These are phyloP conservation scores for Didymella lethalis DNA, from an alignment of 2,329 filamentous ascomycete genomes.

Conservation along the genomic window DNA sequence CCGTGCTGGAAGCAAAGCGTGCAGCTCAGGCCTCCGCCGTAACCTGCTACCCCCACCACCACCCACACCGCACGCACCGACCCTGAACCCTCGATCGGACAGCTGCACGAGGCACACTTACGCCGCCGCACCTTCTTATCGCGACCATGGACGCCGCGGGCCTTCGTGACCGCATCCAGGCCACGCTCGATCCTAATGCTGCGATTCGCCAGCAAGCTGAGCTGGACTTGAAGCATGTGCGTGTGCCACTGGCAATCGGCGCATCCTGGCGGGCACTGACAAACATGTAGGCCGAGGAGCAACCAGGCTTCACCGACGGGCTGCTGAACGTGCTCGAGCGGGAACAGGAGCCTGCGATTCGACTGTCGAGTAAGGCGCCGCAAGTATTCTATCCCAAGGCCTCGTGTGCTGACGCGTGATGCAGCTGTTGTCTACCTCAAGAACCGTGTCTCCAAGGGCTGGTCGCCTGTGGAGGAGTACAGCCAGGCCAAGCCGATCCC, in stretches of 20 bases:
- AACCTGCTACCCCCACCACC: constrained; percentile 26
- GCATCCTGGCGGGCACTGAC: constrained; percentile 34
- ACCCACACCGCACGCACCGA: constrained; percentile 33
- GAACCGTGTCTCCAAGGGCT: constrained; percentile 93
- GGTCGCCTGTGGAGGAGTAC: constrained; percentile 79
- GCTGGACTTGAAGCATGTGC: constrained; percentile 81
- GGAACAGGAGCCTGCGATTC: constrained; percentile 84
- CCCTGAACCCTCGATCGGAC: constrained; percentile 19
- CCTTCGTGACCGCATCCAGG: constrained; percentile 78
- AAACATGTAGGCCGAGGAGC: constrained; percentile 77
- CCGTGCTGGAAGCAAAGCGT: constrained; percentile 26
- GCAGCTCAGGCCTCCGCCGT: constrained; percentile 25
- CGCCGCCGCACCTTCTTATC: constrained; percentile 21
- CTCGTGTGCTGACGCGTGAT: constrained; percentile 34
- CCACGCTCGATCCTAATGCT: constrained; percentile 77
- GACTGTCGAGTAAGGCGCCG: constrained; percentile 77
- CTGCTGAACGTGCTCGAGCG: constrained; percentile 88
- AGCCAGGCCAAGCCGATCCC: constrained; percentile 77
- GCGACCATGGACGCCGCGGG: constrained; percentile 74
- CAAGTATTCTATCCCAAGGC: constrained; percentile 22
- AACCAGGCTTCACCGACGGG: constrained; percentile 87
- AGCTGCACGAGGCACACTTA: constrained; percentile 18
- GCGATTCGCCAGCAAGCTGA: constrained; percentile 80
- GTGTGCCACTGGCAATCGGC: constrained; percentile 41
- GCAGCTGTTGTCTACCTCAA: constrained; percentile 96